phyloP scores from a whole-genome alignment of 2,329 filamentous ascomycete genomes.

The Westerdykella aurantiaca region DNA sequence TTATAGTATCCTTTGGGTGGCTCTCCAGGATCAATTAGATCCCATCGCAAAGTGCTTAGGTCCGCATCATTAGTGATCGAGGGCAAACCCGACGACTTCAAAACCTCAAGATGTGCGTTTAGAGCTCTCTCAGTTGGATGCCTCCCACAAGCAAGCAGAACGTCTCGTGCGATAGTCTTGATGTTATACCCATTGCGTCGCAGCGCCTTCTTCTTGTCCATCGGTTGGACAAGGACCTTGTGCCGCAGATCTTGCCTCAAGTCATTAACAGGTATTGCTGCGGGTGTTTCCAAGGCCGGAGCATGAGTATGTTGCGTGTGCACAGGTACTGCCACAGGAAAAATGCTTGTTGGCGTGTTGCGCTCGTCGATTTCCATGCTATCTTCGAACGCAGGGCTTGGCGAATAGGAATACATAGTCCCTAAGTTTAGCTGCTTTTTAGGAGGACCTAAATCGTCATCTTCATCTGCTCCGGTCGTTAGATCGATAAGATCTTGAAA shows the following conservation, averaged over 20 bases:
- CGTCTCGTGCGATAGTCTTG: constrained; percentile 57
- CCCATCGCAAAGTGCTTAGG: constrained; percentile 56
- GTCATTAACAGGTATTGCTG: constrained; percentile 4
- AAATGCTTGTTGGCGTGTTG: constrained; percentile 13
- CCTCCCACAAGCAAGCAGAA: constrained; percentile 56
- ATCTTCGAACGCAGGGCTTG: constrained; percentile 8
- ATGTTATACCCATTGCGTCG: constrained; percentile 53
- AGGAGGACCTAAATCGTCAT: constrained; percentile 35
- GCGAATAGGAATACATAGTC: constrained; percentile 10
- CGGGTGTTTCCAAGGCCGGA: constrained; percentile 1
- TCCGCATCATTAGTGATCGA: constrained; percentile 46
- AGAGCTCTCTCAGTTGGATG: constrained; percentile 55
- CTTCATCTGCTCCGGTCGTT: constrained; percentile 45
- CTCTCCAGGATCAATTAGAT: constrained; percentile 54
- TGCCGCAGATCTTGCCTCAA: constrained; percentile 11
- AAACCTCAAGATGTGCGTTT: constrained; percentile 53
- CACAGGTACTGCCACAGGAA: constrained; percentile 14
- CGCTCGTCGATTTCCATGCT: constrained; percentile 11
- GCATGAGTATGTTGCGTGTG: constrained; percentile 1
- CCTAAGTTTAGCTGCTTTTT: constrained; percentile 25
- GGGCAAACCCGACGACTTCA: constrained; percentile 39
- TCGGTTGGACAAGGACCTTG: constrained; percentile 37
- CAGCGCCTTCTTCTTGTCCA: constrained; percentile 45
- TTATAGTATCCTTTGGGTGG: constrained; percentile 37
- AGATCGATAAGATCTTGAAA: constrained; percentile 52